phyloP scores from a whole-genome alignment of 495 filamentous ascomycete species.

The Polyplosphaeria fusca region DNA sequence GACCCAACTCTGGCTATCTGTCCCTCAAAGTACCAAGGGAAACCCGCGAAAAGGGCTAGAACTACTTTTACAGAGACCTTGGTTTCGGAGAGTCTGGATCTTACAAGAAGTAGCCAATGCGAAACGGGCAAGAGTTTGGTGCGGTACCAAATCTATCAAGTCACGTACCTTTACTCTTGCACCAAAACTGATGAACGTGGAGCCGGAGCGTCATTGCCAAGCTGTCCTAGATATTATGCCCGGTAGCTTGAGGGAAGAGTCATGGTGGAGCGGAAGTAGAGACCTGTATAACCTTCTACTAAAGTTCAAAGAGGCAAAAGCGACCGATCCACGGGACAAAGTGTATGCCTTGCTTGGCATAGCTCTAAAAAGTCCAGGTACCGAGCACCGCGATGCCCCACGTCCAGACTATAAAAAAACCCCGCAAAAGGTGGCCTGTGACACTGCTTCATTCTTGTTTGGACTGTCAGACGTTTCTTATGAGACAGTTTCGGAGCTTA shows the following conservation, averaged over 20 bases:
- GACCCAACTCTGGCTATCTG: no score
- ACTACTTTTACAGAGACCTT: conserved; percentile 25
- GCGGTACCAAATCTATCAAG: conserved; percentile 34
- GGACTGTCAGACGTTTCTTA: no score
- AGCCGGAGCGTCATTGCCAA: conserved; percentile 23
- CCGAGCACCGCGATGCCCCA: no score
- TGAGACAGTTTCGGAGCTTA: no score
- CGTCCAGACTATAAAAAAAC: no score
- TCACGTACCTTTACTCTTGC: conserved; percentile 35
- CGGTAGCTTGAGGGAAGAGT: conserved; percentile 26
- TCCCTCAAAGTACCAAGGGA: no score
- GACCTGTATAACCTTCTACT: conserved; percentile 36
- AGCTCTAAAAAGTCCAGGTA: no score
- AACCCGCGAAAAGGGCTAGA: conserved; percentile 26
- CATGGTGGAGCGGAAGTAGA: conserved; percentile 36
- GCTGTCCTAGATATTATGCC: conserved; percentile 44
- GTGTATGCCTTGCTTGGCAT: conserved; percentile 43
- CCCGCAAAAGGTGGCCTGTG: no score
- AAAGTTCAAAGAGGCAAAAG: conserved; percentile 36
- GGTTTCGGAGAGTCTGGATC: conserved; percentile 40
- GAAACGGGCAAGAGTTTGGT: conserved; percentile 29
- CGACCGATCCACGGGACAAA: conserved; percentile 33
- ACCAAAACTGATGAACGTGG: conserved; percentile 29
- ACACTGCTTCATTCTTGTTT: no score
- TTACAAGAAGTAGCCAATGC: conserved; percentile 40